A percentile compares a stretch with the other conserved stretches of the same genome.
Conservation (phyloP, 2,329 filamentous ascomycete genomes). For the Verticillium tricorpus region DNA sequence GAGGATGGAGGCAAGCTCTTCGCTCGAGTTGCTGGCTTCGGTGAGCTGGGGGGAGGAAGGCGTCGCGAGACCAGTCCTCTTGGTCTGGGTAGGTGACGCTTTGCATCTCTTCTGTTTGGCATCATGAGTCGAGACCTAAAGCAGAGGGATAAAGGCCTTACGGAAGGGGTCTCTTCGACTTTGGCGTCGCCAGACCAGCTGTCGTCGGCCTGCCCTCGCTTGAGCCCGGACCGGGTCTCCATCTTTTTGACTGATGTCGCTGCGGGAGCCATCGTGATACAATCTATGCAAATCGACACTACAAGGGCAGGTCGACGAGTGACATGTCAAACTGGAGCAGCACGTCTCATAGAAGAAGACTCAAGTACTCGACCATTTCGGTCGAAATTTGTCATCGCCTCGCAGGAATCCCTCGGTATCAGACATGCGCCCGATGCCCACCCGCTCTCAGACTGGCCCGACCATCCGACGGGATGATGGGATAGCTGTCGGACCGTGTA, state of each 20-base stretch:
- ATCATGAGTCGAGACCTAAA: neutral
- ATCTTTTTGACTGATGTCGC: neutral
- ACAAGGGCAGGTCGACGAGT: neutral
- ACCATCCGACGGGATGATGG: neutral
- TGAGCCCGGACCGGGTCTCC: neutral
- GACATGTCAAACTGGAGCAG: neutral
- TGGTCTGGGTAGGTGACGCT: neutral
- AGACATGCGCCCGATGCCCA: neutral
- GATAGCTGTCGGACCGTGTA: neutral
- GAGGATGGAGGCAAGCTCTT: constrained; percentile 1
- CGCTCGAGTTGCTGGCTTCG: neutral
- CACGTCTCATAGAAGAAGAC: neutral
- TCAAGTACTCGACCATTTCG: neutral
- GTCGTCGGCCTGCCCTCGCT: neutral
- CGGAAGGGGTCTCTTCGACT: neutral
- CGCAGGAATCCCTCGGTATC: neutral
- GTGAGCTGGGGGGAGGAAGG: neutral
- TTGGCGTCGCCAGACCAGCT: neutral
- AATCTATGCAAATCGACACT: neutral
- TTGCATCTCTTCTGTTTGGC: neutral
- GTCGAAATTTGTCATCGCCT: neutral
- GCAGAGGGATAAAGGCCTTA: neutral
- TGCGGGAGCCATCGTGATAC: neutral
- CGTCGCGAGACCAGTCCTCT: neutral
- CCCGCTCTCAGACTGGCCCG: neutral